Conservation (phyloP, 176 grass and related monocot genomes). For the Musa beccarii region DNA sequence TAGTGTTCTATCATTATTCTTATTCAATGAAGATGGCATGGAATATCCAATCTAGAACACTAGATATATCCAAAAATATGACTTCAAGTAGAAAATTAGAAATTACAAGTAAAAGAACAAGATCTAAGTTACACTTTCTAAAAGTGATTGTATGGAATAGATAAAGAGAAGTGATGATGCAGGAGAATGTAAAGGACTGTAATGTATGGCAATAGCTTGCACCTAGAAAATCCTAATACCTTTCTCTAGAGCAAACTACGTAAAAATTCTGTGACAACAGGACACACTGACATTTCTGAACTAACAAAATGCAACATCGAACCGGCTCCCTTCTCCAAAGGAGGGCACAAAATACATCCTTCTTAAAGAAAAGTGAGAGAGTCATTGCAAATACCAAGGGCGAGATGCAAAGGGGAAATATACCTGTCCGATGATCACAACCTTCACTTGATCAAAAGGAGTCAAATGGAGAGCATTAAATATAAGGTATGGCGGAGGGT, state of each 20-base stretch:
- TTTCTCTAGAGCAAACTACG: too few species aligned
- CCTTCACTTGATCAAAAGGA: slow-evolving; percentile 74
- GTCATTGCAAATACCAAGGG: neutral
- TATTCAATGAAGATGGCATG: neutral
- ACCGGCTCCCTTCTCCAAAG: neutral
- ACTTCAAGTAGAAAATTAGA: too few species aligned
- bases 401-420: neutral
- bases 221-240: too few species aligned
- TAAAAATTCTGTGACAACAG: too few species aligned
- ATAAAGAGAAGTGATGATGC: too few species aligned
- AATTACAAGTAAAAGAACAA: neutral
- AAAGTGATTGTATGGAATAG: neutral
- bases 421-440: slow-evolving; percentile 96
- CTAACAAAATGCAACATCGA: neutral
- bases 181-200: too few species aligned
- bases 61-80: neutral
- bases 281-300: neutral
- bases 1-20: neutral
- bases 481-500: slow-evolving; percentile 60
- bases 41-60: neutral
- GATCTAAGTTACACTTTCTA: neutral
- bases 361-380: neutral
- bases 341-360: neutral
- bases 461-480: slow-evolving; percentile 86
- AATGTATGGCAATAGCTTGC: too few species aligned